Base-by-base conservation (phyloP, 1,139 yeast genomes). In the Eremothecium gossypii region DNA sequence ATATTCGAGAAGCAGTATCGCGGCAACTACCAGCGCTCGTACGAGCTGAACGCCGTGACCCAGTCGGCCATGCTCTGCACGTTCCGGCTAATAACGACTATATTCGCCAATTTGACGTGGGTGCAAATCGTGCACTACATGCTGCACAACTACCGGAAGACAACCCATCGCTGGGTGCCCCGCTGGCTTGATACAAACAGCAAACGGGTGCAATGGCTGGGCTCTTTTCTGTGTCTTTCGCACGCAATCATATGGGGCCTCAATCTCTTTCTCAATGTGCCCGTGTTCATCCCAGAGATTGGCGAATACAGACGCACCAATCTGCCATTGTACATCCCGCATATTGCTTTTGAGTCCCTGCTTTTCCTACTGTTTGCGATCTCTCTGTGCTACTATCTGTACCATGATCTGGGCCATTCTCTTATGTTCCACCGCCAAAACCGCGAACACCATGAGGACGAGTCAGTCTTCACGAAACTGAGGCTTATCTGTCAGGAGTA, bases 41-140 rank as follows among this genome's bases (percentile, higher is more conserved):
- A 23, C 6, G 49, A 39, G 7, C 54, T 47, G 40, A 47, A 46
- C 26, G 26, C 12, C 4, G 12, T 27, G 7, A 47, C 57, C 10
- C 17, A 50, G 8, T 38, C 41, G 9, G 33, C 53, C 2, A 41
- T 40, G 10, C 44, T 40, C 46, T 12, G 11, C 6, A 40, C 34
- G 40, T 46, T n/a, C 43, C 44, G 10, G 49, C 47, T 37, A 12
- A 27, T 54, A 2, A 36, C 42, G n/a, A 45, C 48, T 30, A 30
- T 28, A 23, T 33, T 52, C 30, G 39, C 48, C 13, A 38, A 46
- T 32, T 29, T 55, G 11, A 56, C 57, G 38, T 58, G 63, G 60
- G 33, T 49, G 11, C 45, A 53, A 32, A 50, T 57, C 12, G 48
- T 57, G 10, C 53, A 47, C 35, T 55, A 54, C 45, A 54, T 56